phyloP scores from a whole-genome alignment of 2,329 filamentous ascomycete species.

The Rutstroemia sp. region DNA sequence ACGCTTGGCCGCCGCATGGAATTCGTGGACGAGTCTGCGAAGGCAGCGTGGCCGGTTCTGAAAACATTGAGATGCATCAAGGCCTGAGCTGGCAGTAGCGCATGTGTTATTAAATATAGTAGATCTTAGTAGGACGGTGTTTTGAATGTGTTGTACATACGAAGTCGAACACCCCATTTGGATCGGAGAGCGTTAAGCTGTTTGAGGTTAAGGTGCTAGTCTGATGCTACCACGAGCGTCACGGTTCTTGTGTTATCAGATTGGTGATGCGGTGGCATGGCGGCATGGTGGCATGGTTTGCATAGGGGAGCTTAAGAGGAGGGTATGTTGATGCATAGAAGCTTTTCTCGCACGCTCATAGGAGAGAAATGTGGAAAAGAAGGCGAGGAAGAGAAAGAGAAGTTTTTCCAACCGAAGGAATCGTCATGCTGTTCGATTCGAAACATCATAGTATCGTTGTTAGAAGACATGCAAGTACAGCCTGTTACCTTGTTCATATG shows the following conservation, averaged over 20 bases:
- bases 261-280: neutral
- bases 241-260: conserved; percentile 6
- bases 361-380: neutral
- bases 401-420: neutral
- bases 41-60: conserved; percentile 9
- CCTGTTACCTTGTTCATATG: conserved; percentile 2
- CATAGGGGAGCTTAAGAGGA: neutral
- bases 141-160: conserved; percentile 19
- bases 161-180: neutral
- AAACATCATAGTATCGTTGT: neutral
- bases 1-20: conserved; percentile 9
- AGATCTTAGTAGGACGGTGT: conserved; percentile 17
- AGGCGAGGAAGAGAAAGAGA: neutral
- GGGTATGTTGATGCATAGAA: conserved; percentile 1
- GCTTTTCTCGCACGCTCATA: neutral
- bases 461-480: neutral
- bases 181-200: conserved; percentile 6
- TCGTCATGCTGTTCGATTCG: neutral
- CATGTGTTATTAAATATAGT: conserved; percentile 9
- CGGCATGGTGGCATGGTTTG: conserved; percentile 7
- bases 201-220: conserved; percentile 7
- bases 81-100: conserved; percentile 8
- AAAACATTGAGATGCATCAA: conserved; percentile 8
- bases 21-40: conserved; percentile 11
- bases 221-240: neutral